phyloP scores from a whole-genome alignment of 2,329 filamentous ascomycete species.

The Pseudogymnoascus sp. region DNA sequence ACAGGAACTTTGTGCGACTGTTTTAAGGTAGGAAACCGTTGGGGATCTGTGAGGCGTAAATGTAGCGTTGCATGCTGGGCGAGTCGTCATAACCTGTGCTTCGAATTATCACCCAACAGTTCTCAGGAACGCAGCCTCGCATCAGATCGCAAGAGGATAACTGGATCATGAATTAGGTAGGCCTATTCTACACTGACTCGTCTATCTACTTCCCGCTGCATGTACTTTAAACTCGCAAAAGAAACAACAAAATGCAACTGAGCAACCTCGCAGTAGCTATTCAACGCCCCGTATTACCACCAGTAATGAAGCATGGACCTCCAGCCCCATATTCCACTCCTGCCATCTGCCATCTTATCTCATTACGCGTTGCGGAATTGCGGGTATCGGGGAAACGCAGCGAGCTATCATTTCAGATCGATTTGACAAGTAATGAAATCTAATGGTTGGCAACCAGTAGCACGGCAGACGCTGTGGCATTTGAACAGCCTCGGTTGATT shows the following conservation, averaged over 20 bases:
- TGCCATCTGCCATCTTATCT: neutral
- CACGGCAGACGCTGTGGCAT: neutral
- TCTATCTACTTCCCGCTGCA: constrained; percentile 7
- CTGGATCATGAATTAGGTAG: constrained; percentile 10
- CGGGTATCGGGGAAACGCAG: constrained; percentile 3
- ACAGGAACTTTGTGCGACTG: neutral
- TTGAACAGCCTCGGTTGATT: neutral
- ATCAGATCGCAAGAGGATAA: constrained; percentile 3
- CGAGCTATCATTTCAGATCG: constrained; percentile 8
- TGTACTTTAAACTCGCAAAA: constrained; percentile 7
- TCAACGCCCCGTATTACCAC: constrained; percentile 5
- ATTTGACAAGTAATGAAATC: constrained; percentile 5
- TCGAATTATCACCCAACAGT: neutral
- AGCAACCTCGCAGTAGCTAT: neutral
- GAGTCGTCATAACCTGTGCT: neutral
- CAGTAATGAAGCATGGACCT: neutral
- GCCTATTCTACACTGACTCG: constrained; percentile 7
- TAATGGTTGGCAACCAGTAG: neutral
- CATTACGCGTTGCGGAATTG: constrained; percentile 8
- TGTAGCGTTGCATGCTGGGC: constrained; percentile 6
- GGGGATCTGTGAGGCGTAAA: constrained; percentile 6
- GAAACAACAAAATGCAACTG: constrained; percentile 5
- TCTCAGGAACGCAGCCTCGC: neutral
- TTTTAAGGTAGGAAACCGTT: constrained; percentile 4
- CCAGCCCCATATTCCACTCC: neutral